These are phyloP conservation scores for Fusarium sp. DNA, from an alignment of 2,329 filamentous ascomycete genomes.

Conservation along the genomic window DNA sequence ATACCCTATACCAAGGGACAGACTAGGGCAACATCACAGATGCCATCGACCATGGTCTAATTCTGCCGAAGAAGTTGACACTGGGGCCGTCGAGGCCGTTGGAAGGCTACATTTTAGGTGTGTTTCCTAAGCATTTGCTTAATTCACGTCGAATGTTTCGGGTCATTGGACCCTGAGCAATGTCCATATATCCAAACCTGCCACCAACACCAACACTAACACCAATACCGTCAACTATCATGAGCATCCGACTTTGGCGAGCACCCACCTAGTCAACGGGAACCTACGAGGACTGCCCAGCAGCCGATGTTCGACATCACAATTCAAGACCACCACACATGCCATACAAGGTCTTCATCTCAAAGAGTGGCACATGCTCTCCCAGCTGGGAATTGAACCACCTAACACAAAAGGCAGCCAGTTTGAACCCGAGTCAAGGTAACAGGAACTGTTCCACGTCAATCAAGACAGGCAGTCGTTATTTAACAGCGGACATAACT, in stretches of 20 bases:
- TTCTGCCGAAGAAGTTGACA: fast-evolving
- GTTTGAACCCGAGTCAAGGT: not conserved
- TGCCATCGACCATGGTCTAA: not conserved
- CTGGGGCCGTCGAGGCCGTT: not conserved
- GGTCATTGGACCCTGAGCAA: not conserved
- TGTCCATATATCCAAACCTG: not conserved
- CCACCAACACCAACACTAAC: not conserved
- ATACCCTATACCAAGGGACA: not conserved
- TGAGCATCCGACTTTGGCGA: not conserved
- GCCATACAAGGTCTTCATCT: not conserved
- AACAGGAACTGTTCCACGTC: not conserved
- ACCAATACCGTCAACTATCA: not conserved
- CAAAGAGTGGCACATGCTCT: not conserved
- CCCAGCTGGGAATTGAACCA: not conserved
- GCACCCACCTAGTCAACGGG: not conserved
- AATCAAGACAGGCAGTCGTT: not conserved
- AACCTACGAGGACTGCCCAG: not conserved
- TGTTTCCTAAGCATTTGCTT: too few species aligned
- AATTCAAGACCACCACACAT: not conserved
- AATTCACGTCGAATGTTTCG: too few species aligned
- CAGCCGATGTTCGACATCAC: not conserved
- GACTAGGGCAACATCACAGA: not conserved
- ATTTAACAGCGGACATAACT: too few species aligned
- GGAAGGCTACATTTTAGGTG: not conserved
- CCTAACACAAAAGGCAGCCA: not conserved